Base-by-base conservation (phyloP, 768 basidiomycete species). In the Suillus tomentosus region DNA sequence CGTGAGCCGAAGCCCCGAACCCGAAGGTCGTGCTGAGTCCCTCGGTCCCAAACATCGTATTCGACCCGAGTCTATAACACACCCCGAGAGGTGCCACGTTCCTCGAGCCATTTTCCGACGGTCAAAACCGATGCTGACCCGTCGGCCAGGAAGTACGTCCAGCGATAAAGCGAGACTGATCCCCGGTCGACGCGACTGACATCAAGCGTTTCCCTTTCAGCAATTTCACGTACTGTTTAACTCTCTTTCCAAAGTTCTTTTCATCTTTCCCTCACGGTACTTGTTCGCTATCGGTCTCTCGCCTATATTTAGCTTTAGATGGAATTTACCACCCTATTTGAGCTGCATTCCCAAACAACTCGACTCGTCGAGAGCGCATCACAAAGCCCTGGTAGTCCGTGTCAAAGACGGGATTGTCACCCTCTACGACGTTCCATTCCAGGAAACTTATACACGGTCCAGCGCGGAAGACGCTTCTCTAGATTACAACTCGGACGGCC, bases 321-420 rank as follows among this genome's bases (percentile, higher is more conserved):
- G 87, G 87, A 87, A 83, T 87, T 87, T 86, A 88, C 87, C 88
- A 86, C 86, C 87, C 87, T 78, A 83, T 70, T 88, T 82, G 87
- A 85, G 87, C 88, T 88, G 88, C 87, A 89, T 87, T 89, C 86
- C 86, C 86, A 89, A 89, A 87, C 87, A 88, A 89, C 87, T 85
- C 87, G 86, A 89, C 88, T 89, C 87, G 81, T 87, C 76, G 86
- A 89, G 83, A 85, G 85, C 79, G 79, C 81, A 85, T 85, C 86
- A 87, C 84, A 87, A 78, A 78, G 83, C 80, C 79, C 79, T 81
- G 82, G 79, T 70, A 78, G 81, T 85, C 85, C 80, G 74, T 85
- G 82, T 83, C 82, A 82, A 77, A 82, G 78, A 84, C 82, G 77
- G 82, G 83, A 85, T 85, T 87, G 80, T 86, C 85, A 87, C 87